These are phyloP conservation scores for Fomes fomentarius DNA, from an alignment of 1,284 basidiomycete genomes.

Conservation along the genomic window DNA sequence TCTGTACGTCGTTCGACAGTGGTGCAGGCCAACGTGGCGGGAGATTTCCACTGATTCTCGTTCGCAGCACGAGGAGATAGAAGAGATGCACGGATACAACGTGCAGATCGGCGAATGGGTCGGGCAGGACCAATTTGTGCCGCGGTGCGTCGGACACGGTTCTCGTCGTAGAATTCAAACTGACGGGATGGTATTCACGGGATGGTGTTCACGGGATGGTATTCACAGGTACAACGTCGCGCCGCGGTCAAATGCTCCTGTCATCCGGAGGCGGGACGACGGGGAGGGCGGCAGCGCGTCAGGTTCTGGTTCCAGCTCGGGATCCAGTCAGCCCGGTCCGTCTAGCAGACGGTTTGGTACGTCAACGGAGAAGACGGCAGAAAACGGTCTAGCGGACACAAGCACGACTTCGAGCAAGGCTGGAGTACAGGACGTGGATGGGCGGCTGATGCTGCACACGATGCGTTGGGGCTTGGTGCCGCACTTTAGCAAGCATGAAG, in stretches of 20 bases:
- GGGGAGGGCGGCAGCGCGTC: background rate
- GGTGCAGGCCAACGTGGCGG: background rate
- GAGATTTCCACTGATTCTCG: background rate
- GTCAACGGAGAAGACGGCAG: background rate
- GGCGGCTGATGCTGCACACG: constrained; percentile 54
- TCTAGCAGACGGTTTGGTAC: background rate
- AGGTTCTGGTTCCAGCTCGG: background rate
- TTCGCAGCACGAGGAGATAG: constrained; percentile 42
- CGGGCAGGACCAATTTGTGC: constrained; percentile 59
- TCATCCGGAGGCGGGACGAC: constrained; percentile 49
- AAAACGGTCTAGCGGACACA: background rate
- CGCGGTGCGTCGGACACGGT: constrained; percentile 30
- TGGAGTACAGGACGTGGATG: background rate
- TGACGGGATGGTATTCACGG: constrained; percentile 36
- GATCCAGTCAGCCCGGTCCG: background rate
- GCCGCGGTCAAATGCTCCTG: constrained; percentile 69
- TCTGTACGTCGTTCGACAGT: constrained; percentile 44
- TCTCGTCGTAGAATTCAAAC: background rate
- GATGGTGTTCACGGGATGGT: background rate
- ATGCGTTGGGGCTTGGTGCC: constrained; percentile 95
- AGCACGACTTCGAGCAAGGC: background rate
- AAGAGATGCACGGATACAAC: constrained; percentile 44
- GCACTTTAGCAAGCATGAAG: constrained; percentile 80
- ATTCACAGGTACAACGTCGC: constrained; percentile 64
- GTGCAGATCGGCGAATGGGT: constrained; percentile 63